Evolutionary conservation across 2,329 filamentous ascomycete genomes (phyloP), one percentile per base, ranked within the genome.

Genomic region (Colletotrichum aenigma): DNA sequence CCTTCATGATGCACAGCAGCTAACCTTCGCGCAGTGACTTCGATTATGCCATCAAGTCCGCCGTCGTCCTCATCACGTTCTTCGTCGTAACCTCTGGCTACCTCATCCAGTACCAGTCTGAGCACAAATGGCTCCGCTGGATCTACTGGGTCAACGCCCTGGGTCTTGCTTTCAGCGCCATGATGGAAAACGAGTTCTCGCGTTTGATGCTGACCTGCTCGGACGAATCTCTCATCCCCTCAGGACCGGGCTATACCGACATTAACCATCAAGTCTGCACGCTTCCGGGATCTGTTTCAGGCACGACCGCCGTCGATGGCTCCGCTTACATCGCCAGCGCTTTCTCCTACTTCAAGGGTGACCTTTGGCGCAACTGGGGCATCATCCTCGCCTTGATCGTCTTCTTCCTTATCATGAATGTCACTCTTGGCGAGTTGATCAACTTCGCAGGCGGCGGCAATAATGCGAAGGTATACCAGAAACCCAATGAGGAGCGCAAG

Each of bases 161-260:
- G 0, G 95, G 94, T 61, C 88, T 97, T 3, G 91, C 92, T 0
- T 97, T 98, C 81, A 90, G 93, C 13, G 88, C 92, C 3, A 84
- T 98, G 84, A 97, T 98, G 94, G 91, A 94, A 80, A 98, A 98
- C 80, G 96, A 98, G 81, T 98, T 98, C 80, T 88, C 89, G 43
- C 86, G 90, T 13, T 87, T 94, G 56, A 88, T 93, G 32, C 87
- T 98, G 82, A 92, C 89, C 0, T 98, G 96, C 80, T 91, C 90
- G 0, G 87, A 87, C 3, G 88, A 90, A 60, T 94, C 92, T 0
- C 86, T 98, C 6, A 88, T 98, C 24, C 95, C 95, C 0, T 90
- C 87, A 5, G 95, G 95, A 0, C 87, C 91, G 1, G 91, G 89
- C 1, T 97, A 98, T 79, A 87, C 85, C 74, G 89, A 96, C 76